Evolutionary conservation across 768 basidiomycete genomes (phyloP), one percentile per base, ranked within the genome.

Genomic region (Suillus tomentosus): DNA sequence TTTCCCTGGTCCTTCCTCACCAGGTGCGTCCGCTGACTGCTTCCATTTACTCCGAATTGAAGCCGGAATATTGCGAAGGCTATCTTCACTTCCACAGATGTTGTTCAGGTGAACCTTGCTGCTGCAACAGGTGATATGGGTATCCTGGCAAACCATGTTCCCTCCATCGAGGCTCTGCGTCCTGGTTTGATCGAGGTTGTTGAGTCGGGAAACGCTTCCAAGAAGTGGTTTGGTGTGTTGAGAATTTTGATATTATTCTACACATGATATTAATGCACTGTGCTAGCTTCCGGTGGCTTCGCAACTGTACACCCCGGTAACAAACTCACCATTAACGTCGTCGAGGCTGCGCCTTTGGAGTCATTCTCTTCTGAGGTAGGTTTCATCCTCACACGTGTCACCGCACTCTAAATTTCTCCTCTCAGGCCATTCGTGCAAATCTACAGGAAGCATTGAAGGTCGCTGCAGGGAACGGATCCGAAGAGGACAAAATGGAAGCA

Each of bases 51-150:
- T 59, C 68, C 68, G 63, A 63, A 43, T 43, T 62, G 37, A 73
- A 66, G 54, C 50, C 64, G 48, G 24, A 54, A 43, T 66, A 58
- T 45, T 37, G 62, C 68, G 37, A 72, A 99, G 96, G 82, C 95
- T 62, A 88, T 99, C 77, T 98, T 88, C 86, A 87, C 85, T 65
- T 95, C 95, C 27, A 78, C 87, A 70, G 96, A 96, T 77, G 96
- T 98, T 64, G 87, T 92, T 24, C 96, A 99, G 79, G 96, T 99
- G 70, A 98, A 98, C 81, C 81, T 98, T 71, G 81, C 95, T 42
- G 97, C 95, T 47, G 93, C 89, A 62, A 89, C 94, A 3, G 97
- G 97, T 73, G 96, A 98, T 79, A 98, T 99, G 95, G 97, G 97
- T 83, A 93, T 99, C 71, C 89, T 99, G 65, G 94, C 96, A 71